A percentile compares a stretch with the other conserved stretches of the same genome.
Evolutionary conservation across 352 stramenopile species (phyloP).

Genomic region (Phytopythium vexans): DNA sequence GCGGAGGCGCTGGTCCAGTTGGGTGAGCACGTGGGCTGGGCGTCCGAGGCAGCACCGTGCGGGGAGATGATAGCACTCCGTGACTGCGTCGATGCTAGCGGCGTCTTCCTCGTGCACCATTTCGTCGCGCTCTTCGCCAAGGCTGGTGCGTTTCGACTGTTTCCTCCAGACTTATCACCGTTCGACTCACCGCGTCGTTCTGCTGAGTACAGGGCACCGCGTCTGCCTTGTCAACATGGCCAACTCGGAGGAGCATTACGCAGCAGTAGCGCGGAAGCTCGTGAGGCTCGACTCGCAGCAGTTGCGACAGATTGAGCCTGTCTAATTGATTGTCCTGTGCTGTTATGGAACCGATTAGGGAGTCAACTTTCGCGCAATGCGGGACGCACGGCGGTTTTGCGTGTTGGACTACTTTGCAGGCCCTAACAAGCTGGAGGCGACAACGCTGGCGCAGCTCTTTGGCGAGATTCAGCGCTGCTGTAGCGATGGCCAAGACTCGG

Average conservation of each 20-base stretch:
- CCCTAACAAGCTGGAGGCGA: slow-evolving; percentile 1
- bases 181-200: not conserved
- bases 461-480: slow-evolving; percentile 19
- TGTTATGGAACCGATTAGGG: slow-evolving; percentile 20
- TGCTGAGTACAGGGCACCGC: slow-evolving; percentile 29
- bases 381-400: slow-evolving; percentile 32
- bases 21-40: slow-evolving; percentile 50
- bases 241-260: slow-evolving; percentile 57
- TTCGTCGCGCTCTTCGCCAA: slow-evolving; percentile 71
- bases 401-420: slow-evolving; percentile 38
- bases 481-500: slow-evolving; percentile 3
- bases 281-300: slow-evolving; percentile 13
- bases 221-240: slow-evolving; percentile 55
- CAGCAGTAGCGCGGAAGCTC: slow-evolving; percentile 62
- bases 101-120: slow-evolving; percentile 69
- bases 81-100: slow-evolving; percentile 49
- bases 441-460: slow-evolving; percentile 23
- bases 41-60: slow-evolving; percentile 38
- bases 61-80: slow-evolving; percentile 56
- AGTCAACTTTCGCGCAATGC: slow-evolving; percentile 40
- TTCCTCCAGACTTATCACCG: not conserved
- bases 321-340: not conserved
- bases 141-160: slow-evolving; percentile 26
- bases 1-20: slow-evolving; percentile 54
- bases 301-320: too few relatives aligned